phyloP scores from a whole-genome alignment of 2,329 filamentous ascomycete species.

The Ceratocystis variospora region DNA sequence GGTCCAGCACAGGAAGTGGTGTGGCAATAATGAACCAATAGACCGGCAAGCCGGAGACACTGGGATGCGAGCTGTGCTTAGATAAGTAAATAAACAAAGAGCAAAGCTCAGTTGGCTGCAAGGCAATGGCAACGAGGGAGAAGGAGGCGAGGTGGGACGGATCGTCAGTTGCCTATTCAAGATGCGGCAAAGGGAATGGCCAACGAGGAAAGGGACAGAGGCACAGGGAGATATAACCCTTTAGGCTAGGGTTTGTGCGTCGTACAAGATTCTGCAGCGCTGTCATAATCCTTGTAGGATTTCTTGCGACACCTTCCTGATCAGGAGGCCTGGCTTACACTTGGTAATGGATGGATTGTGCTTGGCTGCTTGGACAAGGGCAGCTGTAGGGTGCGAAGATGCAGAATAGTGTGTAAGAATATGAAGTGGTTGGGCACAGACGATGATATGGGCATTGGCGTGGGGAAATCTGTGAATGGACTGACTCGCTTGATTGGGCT shows the following conservation, averaged over 20 bases:
- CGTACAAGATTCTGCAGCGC: neutral
- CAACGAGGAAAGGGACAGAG: neutral
- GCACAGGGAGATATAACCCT: neutral
- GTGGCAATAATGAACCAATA: neutral
- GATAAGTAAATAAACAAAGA: neutral
- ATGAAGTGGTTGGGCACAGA: too few relatives aligned
- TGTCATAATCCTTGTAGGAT: neutral
- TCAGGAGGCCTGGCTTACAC: neutral
- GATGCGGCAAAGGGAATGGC: neutral
- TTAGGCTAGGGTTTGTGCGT: neutral
- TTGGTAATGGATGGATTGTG: neutral
- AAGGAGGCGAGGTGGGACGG: neutral
- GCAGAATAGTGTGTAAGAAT: too few relatives aligned
- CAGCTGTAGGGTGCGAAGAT: neutral
- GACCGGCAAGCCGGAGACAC: neutral
- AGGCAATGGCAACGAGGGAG: neutral
- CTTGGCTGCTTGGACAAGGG: neutral
- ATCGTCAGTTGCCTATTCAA: neutral
- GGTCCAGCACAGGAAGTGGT: neutral
- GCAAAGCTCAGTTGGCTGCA: neutral
- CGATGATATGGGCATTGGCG: too few relatives aligned
- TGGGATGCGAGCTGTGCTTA: neutral
- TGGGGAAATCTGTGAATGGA: too few relatives aligned
- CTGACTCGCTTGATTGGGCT: too few relatives aligned
- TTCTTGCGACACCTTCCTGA: constrained; percentile 1